These are phyloP conservation scores for Coemansia reversa DNA, from an alignment of 192 early-diverging fungal species.

Conservation along the genomic window DNA sequence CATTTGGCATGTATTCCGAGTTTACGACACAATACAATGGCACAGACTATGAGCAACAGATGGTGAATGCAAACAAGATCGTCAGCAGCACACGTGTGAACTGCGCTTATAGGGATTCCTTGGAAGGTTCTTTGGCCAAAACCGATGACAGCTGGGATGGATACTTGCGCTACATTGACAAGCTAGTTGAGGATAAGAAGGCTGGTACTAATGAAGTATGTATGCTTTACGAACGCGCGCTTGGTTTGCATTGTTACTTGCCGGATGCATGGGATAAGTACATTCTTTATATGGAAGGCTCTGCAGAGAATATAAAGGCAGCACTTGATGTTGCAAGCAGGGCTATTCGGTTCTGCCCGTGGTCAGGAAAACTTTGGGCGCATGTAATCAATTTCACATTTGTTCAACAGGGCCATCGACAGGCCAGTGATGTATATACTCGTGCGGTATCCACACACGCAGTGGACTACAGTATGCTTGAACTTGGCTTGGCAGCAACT, in stretches of 20 bases:
- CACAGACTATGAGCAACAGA: constrained; percentile 32
- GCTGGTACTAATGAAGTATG: constrained; percentile 10
- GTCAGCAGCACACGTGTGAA: constrained; percentile 21
- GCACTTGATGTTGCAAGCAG: constrained; percentile 14
- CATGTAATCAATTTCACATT: constrained; percentile 19
- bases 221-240: constrained; percentile 39
- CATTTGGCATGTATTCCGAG: constrained; percentile 44
- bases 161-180: constrained; percentile 23
- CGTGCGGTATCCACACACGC: constrained; percentile 30
- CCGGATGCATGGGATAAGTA: constrained; percentile 39
- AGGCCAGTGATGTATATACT: constrained; percentile 17
- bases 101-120: constrained; percentile 19
- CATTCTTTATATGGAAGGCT: constrained; percentile 12
- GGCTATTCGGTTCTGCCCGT: constrained; percentile 35
- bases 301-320: not conserved
- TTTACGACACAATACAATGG: constrained; percentile 31
- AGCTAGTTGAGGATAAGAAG: constrained; percentile 9
- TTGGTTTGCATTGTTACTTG: constrained; percentile 18
- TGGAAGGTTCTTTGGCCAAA: constrained; percentile 17
- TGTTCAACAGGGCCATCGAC: constrained; percentile 7
- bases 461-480: constrained; percentile 39
- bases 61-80: constrained; percentile 32
- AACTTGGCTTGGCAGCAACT: constrained; percentile 22
- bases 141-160: constrained; percentile 26
- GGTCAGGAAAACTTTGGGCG: constrained; percentile 50